phyloP scores from a whole-genome alignment of 2,329 filamentous ascomycete genomes.

The Colletotrichum orbiculare region DNA sequence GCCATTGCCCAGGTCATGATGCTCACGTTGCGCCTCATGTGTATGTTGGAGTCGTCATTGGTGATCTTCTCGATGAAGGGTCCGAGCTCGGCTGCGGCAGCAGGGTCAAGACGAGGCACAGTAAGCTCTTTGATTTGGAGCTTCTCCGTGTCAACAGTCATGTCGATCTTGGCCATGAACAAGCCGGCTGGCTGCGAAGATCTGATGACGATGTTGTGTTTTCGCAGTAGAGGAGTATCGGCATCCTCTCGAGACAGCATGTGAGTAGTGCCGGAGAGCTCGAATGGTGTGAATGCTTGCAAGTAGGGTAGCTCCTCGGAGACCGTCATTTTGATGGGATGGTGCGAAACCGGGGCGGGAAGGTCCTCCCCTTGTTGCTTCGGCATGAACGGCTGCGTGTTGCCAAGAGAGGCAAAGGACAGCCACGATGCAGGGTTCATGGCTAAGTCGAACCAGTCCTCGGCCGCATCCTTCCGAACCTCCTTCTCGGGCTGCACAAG shows the following conservation, averaged over 20 bases:
- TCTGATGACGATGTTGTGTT: slow-evolving; percentile 66
- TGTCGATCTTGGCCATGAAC: slow-evolving; percentile 67
- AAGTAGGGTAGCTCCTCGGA: slow-evolving; percentile 76
- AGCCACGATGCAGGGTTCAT: slow-evolving; percentile 64
- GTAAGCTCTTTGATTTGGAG: slow-evolving; percentile 63
- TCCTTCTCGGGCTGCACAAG: slow-evolving; percentile 51
- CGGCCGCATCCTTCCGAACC: slow-evolving; percentile 43
- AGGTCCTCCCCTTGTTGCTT: slow-evolving; percentile 47
- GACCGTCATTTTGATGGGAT: slow-evolving; percentile 70
- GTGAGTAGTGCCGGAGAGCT: slow-evolving; percentile 65
- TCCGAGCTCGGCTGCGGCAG: slow-evolving; percentile 68
- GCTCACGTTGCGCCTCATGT: slow-evolving; percentile 66
- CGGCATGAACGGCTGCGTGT: slow-evolving; percentile 40
- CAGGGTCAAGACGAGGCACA: slow-evolving; percentile 66
- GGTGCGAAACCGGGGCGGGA: slow-evolving; percentile 68
- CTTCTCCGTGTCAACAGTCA: slow-evolving; percentile 67
- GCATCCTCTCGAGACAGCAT: slow-evolving; percentile 51
- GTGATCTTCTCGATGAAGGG: slow-evolving; percentile 60
- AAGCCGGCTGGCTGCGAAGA: slow-evolving; percentile 60
- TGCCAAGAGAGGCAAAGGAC: slow-evolving; percentile 57
- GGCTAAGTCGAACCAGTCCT: slow-evolving; percentile 60
- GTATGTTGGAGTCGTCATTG: slow-evolving; percentile 52
- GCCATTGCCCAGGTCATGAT: slow-evolving; percentile 75
- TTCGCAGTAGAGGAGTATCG: slow-evolving; percentile 56
- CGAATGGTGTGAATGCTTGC: slow-evolving; percentile 76